Conservation (phyloP, 116 monocot species). For the Papilionanthe hybrid region DNA sequence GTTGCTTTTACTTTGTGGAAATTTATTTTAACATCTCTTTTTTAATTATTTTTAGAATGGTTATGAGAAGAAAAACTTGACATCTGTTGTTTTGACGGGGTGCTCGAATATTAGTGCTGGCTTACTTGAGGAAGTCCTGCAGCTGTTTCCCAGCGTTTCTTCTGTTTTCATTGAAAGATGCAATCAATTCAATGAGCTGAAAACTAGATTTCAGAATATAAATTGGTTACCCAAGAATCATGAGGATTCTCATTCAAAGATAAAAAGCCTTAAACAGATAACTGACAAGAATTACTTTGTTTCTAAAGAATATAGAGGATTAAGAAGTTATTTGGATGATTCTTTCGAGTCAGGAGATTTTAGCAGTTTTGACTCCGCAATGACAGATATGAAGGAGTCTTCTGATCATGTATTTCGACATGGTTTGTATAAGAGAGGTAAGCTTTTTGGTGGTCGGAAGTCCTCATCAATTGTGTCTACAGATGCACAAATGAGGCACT, state of each 20-base stretch:
- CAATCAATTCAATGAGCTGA: slow-evolving; percentile 69
- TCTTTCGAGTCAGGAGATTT: slow-evolving; percentile 25
- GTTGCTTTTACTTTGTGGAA: not conserved
- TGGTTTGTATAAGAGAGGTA: slow-evolving; percentile 72
- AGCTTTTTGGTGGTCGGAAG: slow-evolving; percentile 65
- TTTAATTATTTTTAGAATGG: slow-evolving; percentile 47
- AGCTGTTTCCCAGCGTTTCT: slow-evolving; percentile 54
- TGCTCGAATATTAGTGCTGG: slow-evolving; percentile 66
- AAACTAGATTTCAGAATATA: slow-evolving; percentile 49
- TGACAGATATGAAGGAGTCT: slow-evolving; percentile 32
- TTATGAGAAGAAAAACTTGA: slow-evolving; percentile 69
- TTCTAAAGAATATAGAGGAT: slow-evolving; percentile 30
- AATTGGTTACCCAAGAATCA: slow-evolving; percentile 40
- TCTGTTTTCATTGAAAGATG: slow-evolving; percentile 71
- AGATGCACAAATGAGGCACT: slow-evolving; percentile 81
- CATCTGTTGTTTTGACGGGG: slow-evolving; percentile 49
- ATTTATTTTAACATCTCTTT: not conserved
- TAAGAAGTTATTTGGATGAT: slow-evolving; percentile 29
- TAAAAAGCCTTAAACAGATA: slow-evolving; percentile 68
- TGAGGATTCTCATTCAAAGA: slow-evolving; percentile 58
- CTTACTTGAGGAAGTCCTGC: slow-evolving; percentile 66
- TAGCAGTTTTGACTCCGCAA: slow-evolving; percentile 15
- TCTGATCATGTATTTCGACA: slow-evolving; percentile 56
- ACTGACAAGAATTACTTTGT: slow-evolving; percentile 36
- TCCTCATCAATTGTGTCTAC: slow-evolving; percentile 64